phyloP scores from a whole-genome alignment of 257 asterid species.

The Leptodermis oblonga region DNA sequence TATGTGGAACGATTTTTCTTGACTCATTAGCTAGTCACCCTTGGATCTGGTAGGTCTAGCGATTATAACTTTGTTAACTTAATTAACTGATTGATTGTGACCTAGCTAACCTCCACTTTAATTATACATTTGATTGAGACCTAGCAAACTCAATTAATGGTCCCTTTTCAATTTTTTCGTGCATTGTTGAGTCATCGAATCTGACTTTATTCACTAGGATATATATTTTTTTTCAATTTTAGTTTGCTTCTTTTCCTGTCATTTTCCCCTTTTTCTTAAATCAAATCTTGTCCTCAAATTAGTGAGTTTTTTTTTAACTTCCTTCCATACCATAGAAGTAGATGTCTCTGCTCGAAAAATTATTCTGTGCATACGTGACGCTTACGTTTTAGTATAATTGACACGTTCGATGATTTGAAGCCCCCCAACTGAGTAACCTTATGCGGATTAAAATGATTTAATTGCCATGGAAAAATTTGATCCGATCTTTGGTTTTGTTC shows the following conservation, averaged over 20 bases:
- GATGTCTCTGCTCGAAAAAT: no score
- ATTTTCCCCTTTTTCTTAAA: constrained; percentile 15
- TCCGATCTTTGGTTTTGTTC: not conserved
- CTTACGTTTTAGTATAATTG: no score
- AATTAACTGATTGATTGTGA: constrained; percentile 3
- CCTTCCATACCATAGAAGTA: not conserved
- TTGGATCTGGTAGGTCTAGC: not conserved
- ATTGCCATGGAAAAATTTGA: no score
- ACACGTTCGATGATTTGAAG: constrained; percentile 6
- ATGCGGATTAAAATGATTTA: not conserved
- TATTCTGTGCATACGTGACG: no score
- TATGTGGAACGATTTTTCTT: constrained; percentile 13
- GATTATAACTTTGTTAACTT: constrained; percentile 9
- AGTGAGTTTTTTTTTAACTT: not conserved
- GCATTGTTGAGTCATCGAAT: constrained; percentile 54
- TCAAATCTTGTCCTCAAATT: constrained; percentile 10
- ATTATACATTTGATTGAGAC: constrained; percentile 32
- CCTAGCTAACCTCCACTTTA: not conserved
- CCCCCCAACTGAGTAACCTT: not conserved
- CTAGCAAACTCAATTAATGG: constrained; percentile 5
- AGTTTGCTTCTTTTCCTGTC: constrained; percentile 8
- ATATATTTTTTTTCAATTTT: not conserved
- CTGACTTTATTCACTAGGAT: constrained; percentile 26
- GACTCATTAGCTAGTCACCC: constrained; percentile 6
- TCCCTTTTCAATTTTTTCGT: constrained; percentile 17